These are phyloP conservation scores for Xylaria bambusicola DNA, from an alignment of 495 filamentous ascomycete genomes.

Conservation along the genomic window DNA sequence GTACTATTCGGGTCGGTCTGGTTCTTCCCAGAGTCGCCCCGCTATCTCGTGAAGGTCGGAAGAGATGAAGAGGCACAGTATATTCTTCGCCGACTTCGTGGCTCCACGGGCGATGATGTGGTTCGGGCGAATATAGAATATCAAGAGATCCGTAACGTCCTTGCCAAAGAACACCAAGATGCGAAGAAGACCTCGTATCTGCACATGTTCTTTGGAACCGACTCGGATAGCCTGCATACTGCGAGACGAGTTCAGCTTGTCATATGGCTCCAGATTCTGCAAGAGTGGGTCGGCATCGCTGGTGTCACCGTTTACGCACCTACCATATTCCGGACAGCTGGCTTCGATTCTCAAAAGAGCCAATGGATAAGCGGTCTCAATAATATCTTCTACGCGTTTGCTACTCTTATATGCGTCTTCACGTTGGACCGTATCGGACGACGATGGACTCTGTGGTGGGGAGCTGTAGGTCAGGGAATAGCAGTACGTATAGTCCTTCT, in stretches of 20 bases:
- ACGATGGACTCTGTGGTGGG: slow-evolving; percentile 69
- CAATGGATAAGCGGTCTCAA: slow-evolving; percentile 61
- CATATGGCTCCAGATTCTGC: slow-evolving; percentile 72
- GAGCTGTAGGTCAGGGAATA: slow-evolving; percentile 62
- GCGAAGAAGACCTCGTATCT: slow-evolving; percentile 57
- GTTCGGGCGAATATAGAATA: slow-evolving; percentile 62
- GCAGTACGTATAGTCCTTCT: slow-evolving; percentile 25
- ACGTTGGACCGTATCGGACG: slow-evolving; percentile 70
- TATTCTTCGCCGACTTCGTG: slow-evolving; percentile 63
- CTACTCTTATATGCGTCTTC: slow-evolving; percentile 63
- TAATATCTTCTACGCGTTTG: slow-evolving; percentile 64
- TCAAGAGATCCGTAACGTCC: slow-evolving; percentile 60
- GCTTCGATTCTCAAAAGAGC: slow-evolving; percentile 40
- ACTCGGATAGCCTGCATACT: slow-evolving; percentile 64
- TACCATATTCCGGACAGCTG: slow-evolving; percentile 68
- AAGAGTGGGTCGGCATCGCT: slow-evolving; percentile 74
- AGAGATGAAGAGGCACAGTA: slow-evolving; percentile 63
- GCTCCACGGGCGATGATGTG: slow-evolving; percentile 55
- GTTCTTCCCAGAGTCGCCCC: slow-evolving; percentile 67
- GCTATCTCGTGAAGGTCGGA: slow-evolving; percentile 65
- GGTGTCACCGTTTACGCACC: slow-evolving; percentile 68
- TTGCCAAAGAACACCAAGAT: slow-evolving; percentile 54
- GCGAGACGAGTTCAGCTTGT: slow-evolving; percentile 68
- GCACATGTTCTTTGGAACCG: slow-evolving; percentile 64
- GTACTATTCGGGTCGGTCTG: slow-evolving; percentile 52